Base-by-base conservation (phyloP, 306 rosid species). In the Parietaria judaica region DNA sequence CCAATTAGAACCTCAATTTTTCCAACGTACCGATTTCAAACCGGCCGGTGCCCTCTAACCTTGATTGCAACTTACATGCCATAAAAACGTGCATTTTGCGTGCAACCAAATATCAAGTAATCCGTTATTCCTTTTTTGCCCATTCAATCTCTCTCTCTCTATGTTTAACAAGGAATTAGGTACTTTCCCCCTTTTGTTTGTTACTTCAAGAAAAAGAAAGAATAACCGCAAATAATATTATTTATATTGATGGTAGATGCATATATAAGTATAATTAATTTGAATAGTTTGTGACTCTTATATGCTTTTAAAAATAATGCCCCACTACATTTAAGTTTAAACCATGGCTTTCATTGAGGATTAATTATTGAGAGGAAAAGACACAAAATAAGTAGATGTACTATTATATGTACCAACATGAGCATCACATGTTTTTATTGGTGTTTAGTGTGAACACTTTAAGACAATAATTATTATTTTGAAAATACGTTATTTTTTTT, bases 151-250 rank as follows among this genome's bases (percentile, higher is more conserved):
- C 67, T 41, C 36, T 11, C 66, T 46, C 54, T 52, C 65, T 1
- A 34, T 51, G 56, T 69, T 17, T 12, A 49, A 36, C 36, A 59
- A 59, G 17, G 11, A 9, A 60, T 44, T 16, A n/a, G 71, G 68
- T 43, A 6, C 14, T 5, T 46, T 39, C 5, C 12, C 9, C 60
- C 34, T 58, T 23, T 51, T 53, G 34, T 64, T 6, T 53, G 71
- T 72, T 68, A 46, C 67, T 69, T 73, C 35, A 72, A 61, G 68
- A 57, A 62, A 70, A 66, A 62, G 64, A 76, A 53, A 64, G 51
- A 64, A 41, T 7, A 53, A 52, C 11, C 9, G 11, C 2, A 52
- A 38, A 51, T 36, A 14, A 23, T 23, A 23, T 23, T 23, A 23
- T 23, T 23, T 23, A 23, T 23, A 23, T 23, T 23, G 31, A 23